A percentile compares a stretch with the other conserved stretches of the same genome.
These are phyloP conservation scores for Candida neerlandica DNA, from an alignment of 1,139 yeast genomes.

Conservation along the genomic window DNA sequence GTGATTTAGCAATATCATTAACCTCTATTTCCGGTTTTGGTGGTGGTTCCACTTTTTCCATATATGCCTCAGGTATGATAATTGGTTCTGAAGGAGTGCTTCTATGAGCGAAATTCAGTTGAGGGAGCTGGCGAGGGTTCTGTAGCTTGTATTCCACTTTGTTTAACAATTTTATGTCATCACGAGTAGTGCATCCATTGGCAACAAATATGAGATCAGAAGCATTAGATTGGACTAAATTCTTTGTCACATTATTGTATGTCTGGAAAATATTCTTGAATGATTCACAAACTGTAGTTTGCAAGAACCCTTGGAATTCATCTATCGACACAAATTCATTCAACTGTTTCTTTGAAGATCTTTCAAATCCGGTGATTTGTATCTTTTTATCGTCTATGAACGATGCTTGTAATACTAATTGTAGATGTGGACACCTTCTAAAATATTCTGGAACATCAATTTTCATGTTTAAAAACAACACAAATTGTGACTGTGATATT, in stretches of 20 bases:
- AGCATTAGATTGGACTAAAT: conserved; percentile 23
- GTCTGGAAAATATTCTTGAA: conserved; percentile 25
- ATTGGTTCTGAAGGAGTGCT: conserved; percentile 6
- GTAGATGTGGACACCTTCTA: conserved; percentile 26
- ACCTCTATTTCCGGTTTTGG: not conserved
- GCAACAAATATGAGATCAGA: conserved; percentile 27
- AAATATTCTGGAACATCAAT: conserved; percentile 28
- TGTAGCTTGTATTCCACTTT: conserved; percentile 6
- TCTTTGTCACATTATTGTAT: conserved; percentile 24
- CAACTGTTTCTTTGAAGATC: conserved; percentile 24
- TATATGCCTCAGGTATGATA: conserved; percentile 10
- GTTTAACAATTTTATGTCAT: conserved; percentile 9
- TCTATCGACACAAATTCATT: conserved; percentile 26
- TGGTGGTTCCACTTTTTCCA: conserved; percentile 1
- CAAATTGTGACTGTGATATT: conserved; percentile 59
- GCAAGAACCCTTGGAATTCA: conserved; percentile 26
- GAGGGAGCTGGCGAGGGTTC: not conserved
- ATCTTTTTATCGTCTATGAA: conserved; percentile 31
- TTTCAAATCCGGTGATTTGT: conserved; percentile 31
- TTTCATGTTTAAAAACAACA: conserved; percentile 60
- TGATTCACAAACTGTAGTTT: conserved; percentile 24
- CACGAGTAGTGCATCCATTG: conserved; percentile 15
- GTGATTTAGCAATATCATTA: not conserved
- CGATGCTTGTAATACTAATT: conserved; percentile 31
- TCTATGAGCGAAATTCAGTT: not conserved